A percentile compares a stretch with the other conserved stretches of the same genome.
These are phyloP conservation scores for Penicillium paneum DNA, from an alignment of 2,329 filamentous ascomycete genomes.

Conservation along the genomic window DNA sequence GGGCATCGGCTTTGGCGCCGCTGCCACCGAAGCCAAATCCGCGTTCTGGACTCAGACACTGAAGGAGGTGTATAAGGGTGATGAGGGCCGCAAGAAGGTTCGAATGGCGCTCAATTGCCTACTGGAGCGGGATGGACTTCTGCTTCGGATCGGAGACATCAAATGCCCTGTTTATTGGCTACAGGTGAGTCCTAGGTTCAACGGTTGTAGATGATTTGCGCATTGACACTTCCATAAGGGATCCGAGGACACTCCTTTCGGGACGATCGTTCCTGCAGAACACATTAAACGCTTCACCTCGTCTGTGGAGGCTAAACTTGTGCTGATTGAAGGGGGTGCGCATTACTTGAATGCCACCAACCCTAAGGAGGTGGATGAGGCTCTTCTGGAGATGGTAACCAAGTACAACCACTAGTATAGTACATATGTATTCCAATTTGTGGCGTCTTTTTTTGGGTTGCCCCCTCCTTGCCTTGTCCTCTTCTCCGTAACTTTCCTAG, in stretches of 20 bases:
- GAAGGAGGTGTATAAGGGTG: slow-evolving; percentile 47
- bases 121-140: slow-evolving; percentile 48
- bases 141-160: slow-evolving; percentile 46
- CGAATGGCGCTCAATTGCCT: slow-evolving; percentile 52
- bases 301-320: slow-evolving; percentile 42
- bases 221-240: not conserved
- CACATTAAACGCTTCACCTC: slow-evolving; percentile 50
- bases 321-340: slow-evolving; percentile 46
- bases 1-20: slow-evolving; percentile 47
- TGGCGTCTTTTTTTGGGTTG: not conserved
- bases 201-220: not conserved
- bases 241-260: not conserved
- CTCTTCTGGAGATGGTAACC: slow-evolving; percentile 25
- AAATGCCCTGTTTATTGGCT: slow-evolving; percentile 52
- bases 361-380: slow-evolving; percentile 43
- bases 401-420: slow-evolving; percentile 15
- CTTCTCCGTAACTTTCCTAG: not conserved
- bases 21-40: slow-evolving; percentile 33
- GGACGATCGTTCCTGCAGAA: slow-evolving; percentile 25
- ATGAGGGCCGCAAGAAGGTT: slow-evolving; percentile 47
- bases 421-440: not conserved
- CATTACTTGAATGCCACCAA: slow-evolving; percentile 52
- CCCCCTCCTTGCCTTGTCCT: no score
- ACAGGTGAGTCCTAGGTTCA: slow-evolving; percentile 33
- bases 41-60: slow-evolving; percentile 47